phyloP scores from a whole-genome alignment of 2,329 filamentous ascomycete genomes.

The Elsinoe ampelina region DNA sequence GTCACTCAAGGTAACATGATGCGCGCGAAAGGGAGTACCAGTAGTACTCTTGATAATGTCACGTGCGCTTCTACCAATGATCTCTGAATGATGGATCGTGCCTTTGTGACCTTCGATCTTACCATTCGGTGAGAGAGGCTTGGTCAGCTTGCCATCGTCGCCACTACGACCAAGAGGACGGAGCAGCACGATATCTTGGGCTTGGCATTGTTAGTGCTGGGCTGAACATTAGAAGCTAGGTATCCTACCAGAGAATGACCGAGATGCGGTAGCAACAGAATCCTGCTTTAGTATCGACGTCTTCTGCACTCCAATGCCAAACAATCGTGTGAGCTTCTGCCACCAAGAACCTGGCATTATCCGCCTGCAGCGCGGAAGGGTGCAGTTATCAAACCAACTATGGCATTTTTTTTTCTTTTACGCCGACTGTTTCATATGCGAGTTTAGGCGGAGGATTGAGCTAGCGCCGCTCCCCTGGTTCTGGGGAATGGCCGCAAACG shows the following conservation, averaged over 20 bases:
- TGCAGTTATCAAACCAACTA: background rate
- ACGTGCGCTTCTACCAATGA: conserved; percentile 55
- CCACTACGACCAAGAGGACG: conserved; percentile 21
- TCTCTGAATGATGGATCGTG: conserved; percentile 41
- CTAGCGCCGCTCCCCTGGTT: background rate
- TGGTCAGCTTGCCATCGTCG: conserved; percentile 27
- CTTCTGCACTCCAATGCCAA: background rate
- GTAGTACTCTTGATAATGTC: conserved; percentile 47
- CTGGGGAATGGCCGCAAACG: background rate
- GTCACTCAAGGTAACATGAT: conserved; percentile 60
- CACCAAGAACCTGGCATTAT: conserved; percentile 4
- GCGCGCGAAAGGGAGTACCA: conserved; percentile 45
- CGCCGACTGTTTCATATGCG: conserved; percentile 1
- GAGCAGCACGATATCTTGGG: conserved; percentile 35
- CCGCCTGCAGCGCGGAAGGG: background rate
- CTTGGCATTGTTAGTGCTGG: conserved; percentile 18
- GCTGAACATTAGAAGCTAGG: background rate
- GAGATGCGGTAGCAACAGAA: background rate
- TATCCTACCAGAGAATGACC: background rate
- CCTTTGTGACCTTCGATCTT: conserved; percentile 39
- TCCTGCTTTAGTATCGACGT: background rate
- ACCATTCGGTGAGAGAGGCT: conserved; percentile 28
- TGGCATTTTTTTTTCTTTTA: background rate
- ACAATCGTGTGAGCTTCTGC: conserved; percentile 4
- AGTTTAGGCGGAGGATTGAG: background rate